phyloP scores from a whole-genome alignment of 2,329 filamentous ascomycete species.

The Clarireedia paspali region DNA sequence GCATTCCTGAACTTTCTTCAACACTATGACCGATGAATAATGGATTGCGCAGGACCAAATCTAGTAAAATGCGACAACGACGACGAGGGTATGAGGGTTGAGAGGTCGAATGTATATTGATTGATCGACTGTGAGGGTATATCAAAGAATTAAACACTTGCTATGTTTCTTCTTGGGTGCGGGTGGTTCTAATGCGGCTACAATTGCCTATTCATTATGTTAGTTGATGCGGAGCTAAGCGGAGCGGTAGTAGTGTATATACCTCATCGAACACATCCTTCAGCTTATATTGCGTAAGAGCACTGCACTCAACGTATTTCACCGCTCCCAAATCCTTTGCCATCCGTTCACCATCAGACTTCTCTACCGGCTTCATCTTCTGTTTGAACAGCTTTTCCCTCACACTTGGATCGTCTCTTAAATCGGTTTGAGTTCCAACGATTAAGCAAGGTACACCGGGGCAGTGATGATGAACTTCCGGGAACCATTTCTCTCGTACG shows the following conservation, averaged over 20 bases:
- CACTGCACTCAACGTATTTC: constrained; percentile 98
- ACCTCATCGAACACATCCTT: constrained; percentile 99
- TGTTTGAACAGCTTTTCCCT: constrained; percentile 89
- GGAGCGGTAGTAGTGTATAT: constrained; percentile 27
- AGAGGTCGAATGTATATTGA: not conserved
- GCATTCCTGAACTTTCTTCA: not conserved
- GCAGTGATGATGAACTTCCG: constrained; percentile 97
- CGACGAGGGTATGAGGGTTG: not conserved
- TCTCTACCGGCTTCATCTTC: constrained; percentile 88
- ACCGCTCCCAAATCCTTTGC: constrained; percentile 95
- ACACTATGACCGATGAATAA: not conserved
- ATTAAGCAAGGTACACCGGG: constrained; percentile 96
- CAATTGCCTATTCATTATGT: constrained; percentile 63
- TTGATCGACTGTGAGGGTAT: not conserved
- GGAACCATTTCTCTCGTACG: constrained; percentile 98
- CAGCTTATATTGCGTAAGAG: constrained; percentile 93
- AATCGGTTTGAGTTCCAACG: constrained; percentile 94
- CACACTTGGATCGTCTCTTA: constrained; percentile 81
- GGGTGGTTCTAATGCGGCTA: constrained; percentile 86
- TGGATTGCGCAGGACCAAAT: not conserved
- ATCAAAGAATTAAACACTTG: constrained; percentile 62
- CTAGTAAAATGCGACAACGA: not conserved
- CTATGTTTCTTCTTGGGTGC: constrained; percentile 68
- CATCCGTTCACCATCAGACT: constrained; percentile 92
- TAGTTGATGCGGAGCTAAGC: constrained; percentile 9